Evolutionary conservation across 2,329 filamentous ascomycete genomes (phyloP).

Genomic region (Aciculosporium take): DNA sequence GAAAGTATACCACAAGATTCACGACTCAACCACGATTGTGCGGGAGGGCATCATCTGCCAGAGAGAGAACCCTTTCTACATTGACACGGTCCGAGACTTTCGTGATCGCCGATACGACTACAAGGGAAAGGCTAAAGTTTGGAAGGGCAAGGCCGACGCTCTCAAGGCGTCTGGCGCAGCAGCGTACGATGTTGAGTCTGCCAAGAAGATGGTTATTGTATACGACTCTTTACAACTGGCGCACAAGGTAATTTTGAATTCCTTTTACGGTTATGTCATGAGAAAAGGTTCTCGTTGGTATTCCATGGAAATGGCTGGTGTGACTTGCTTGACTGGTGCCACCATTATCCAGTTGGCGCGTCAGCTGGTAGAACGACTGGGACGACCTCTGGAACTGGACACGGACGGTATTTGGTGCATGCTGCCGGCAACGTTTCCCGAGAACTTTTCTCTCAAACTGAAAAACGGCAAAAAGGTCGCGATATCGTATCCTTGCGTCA

Average conservation of each 20-base stretch:
- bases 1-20: conserved; percentile 99
- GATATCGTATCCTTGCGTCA: conserved; percentile 97
- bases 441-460: conserved; percentile 88
- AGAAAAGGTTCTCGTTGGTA: conserved; percentile 98
- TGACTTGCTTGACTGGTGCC: conserved; percentile 91
- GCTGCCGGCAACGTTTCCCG: conserved; percentile 86
- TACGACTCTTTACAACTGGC: conserved; percentile 93
- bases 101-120: conserved; percentile 96
- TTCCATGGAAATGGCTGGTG: conserved; percentile 97
- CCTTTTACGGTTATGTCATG: conserved; percentile 99
- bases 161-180: conserved; percentile 72
- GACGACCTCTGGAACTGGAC: conserved; percentile 82
- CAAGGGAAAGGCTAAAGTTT: conserved; percentile 94
- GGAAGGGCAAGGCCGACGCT: conserved; percentile 90
- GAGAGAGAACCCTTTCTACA: conserved; percentile 95
- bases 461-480: conserved; percentile 91
- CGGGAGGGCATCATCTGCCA: conserved; percentile 97
- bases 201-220: conserved; percentile 96
- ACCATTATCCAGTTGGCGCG: conserved; percentile 94
- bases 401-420: conserved; percentile 99
- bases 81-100: conserved; percentile 90
- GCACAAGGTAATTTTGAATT: conserved; percentile 98
- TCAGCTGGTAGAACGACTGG: conserved; percentile 83
- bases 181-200: conserved; percentile 67
- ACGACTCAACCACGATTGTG: conserved; percentile 82